phyloP scores from a whole-genome alignment of 116 monocot species.

The Thalassia testudinum region DNA sequence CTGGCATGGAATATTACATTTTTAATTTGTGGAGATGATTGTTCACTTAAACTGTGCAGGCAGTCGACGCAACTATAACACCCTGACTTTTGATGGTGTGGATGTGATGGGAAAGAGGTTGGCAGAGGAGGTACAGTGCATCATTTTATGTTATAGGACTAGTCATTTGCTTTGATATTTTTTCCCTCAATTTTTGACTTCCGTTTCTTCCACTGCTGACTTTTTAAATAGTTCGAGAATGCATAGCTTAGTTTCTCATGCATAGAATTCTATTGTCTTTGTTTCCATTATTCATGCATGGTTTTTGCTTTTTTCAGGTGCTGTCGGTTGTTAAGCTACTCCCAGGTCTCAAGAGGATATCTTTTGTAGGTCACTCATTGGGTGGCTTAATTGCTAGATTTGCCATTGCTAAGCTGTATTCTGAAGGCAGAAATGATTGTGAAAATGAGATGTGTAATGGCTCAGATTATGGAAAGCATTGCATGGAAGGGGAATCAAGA shows the following conservation, averaged over 20 bases:
- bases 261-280: neutral
- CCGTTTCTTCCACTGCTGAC: no score
- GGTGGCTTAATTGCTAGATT: constrained; percentile 92
- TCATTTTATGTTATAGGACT: neutral
- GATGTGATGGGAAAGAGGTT: constrained; percentile 88
- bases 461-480: neutral
- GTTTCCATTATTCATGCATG: no score
- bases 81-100: constrained; percentile 79
- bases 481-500: constrained; percentile 1
- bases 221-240: neutral
- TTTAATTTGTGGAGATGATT: no score
- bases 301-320: constrained; percentile 26
- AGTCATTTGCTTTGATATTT: neutral
- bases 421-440: neutral
- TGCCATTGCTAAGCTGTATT: constrained; percentile 77
- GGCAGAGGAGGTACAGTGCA: constrained; percentile 56
- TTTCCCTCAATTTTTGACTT: no score
- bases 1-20: no score
- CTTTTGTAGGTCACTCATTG: constrained; percentile 88
- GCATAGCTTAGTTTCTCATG: neutral
- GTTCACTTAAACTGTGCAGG: constrained; percentile 36
- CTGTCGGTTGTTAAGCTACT: constrained; percentile 33
- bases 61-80: constrained; percentile 61
- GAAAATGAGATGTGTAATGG: neutral
- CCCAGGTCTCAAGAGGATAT: constrained; percentile 50